Conservation (phyloP, 371 early-diverging fungal genomes). For the Rhizopus arrhizus region DNA sequence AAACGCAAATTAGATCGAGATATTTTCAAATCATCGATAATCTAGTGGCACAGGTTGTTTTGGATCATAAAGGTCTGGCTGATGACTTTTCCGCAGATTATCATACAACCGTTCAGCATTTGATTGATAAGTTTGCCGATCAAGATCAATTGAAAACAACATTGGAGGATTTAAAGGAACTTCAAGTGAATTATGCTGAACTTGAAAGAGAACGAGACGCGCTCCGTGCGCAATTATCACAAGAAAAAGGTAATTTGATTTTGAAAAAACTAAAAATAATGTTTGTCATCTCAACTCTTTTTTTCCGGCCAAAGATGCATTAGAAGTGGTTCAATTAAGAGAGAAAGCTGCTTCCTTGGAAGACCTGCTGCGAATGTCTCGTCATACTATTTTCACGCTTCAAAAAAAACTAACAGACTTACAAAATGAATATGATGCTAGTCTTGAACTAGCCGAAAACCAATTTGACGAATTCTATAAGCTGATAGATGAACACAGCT, state of each 20-base stretch:
- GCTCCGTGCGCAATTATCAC: slow-evolving; percentile 42
- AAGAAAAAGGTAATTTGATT: slow-evolving; percentile 33
- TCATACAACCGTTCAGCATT: slow-evolving; percentile 71
- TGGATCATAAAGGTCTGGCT: slow-evolving; percentile 76
- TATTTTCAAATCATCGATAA: slow-evolving; percentile 85
- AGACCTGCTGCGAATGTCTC: slow-evolving; percentile 76
- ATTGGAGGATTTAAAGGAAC: slow-evolving; percentile 66
- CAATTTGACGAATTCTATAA: slow-evolving; percentile 72
- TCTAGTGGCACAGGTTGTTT: slow-evolving; percentile 78
- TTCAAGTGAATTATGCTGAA: slow-evolving; percentile 42
- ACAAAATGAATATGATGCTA: slow-evolving; percentile 66
- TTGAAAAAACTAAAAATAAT: too few species aligned
- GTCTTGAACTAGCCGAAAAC: slow-evolving; percentile 67
- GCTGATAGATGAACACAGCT: slow-evolving; percentile 60
- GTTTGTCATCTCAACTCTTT: too few species aligned
- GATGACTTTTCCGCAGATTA: slow-evolving; percentile 64
- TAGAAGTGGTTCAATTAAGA: slow-evolving; percentile 52
- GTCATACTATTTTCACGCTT: slow-evolving; percentile 78
- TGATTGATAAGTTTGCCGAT: slow-evolving; percentile 78
- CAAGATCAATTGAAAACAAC: slow-evolving; percentile 73
- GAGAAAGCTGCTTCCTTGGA: slow-evolving; percentile 78
- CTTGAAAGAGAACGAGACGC: slow-evolving; percentile 53
- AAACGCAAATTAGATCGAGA: slow-evolving; percentile 56
- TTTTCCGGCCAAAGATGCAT: slow-evolving; percentile 20
- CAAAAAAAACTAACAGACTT: slow-evolving; percentile 73